Base-by-base conservation (phyloP, 2,329 filamentous ascomycete genomes). In the Arachnomyces sp. region DNA sequence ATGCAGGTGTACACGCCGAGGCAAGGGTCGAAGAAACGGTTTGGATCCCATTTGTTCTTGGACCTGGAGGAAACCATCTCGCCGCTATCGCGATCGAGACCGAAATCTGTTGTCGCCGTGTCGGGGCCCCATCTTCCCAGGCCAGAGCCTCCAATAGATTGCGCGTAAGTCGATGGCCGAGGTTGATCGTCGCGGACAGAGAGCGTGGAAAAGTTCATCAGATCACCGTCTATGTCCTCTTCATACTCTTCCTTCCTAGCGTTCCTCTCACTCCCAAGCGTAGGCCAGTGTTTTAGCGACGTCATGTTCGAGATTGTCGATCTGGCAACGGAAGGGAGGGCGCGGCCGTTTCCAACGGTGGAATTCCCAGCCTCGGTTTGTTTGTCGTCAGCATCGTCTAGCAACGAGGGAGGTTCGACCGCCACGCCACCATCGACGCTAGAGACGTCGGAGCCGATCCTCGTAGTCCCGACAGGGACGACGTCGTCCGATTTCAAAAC, bases 1-100 rank as follows among this genome's bases (percentile, higher is more conserved):
- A 54, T 47, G 38, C 66, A 68, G 8, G 54, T 44, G 39, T 61
- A 67, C 18, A 47, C 41, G 3, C 55, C 52, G 7, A 44, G 45
- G 13, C 54, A 46, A 4, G 46, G 37, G 39, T 61, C 55, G 40
- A 57, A 59, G 47, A 57, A 65, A 7, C 49, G 51, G 13, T 49
- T 51, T 1, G 57, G 30, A 13, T 63, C 52, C 52, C 56, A 61
- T 40, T 36, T 44, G 0, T 34, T 30, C 12, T 53, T 43, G 3
- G 53, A 29, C 5, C 21, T 5, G 35, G 28, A 2, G 40, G 46
- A 12, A 55, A 42, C 1, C 39, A 46, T 16, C 49, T 28, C 14
- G 47, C 49, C 2, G 44, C 38, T 17, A 36, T 36, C 2, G 39
- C 40, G 13, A 18, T 29, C 36, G 2, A 38, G 11, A 7, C 34